A percentile compares a stretch with the other conserved stretches of the same genome.
These are phyloP conservation scores for Aureobasidium leucospermi DNA, from an alignment of 2,329 filamentous ascomycete genomes.

Conservation along the genomic window DNA sequence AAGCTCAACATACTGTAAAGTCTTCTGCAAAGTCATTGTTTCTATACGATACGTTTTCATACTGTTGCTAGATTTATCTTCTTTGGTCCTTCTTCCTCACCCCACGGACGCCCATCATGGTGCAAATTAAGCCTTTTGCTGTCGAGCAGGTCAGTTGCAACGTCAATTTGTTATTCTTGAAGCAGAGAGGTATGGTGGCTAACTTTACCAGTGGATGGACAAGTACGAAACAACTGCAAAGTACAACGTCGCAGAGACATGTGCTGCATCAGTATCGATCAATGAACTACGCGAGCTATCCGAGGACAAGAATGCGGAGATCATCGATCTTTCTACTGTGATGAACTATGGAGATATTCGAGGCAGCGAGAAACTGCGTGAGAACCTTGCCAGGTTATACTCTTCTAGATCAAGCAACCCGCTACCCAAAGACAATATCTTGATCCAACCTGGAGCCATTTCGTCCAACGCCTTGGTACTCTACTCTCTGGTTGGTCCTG, in stretches of 20 bases:
- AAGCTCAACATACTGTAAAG: neutral
- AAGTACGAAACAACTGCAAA: constrained; percentile 45
- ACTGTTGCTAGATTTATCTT: neutral
- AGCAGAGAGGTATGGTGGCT: constrained; percentile 20
- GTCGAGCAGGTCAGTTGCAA: constrained; percentile 73
- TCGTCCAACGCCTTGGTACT: constrained; percentile 76
- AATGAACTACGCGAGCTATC: constrained; percentile 56
- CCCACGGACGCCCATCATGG: constrained; percentile 37
- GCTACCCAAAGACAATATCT: constrained; percentile 54
- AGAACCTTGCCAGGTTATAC: constrained; percentile 59
- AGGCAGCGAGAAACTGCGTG: constrained; percentile 57
- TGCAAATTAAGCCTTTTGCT: constrained; percentile 54
- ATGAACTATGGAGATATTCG: constrained; percentile 69
- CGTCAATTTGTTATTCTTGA: too few relatives aligned
- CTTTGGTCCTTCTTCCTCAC: neutral
- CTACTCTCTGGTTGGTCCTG: constrained; percentile 62
- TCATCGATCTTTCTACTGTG: constrained; percentile 46
- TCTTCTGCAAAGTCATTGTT: neutral
- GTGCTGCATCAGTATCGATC: constrained; percentile 66
- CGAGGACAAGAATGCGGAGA: constrained; percentile 40
- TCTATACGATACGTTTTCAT: neutral
- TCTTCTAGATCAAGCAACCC: constrained; percentile 45
- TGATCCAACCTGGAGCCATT: constrained; percentile 76
- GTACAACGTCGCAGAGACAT: constrained; percentile 73
- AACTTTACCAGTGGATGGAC: constrained; percentile 47